These are phyloP conservation scores for Trichoderma semiorbis DNA, from an alignment of 2,329 filamentous ascomycete species.

Conservation along the genomic window DNA sequence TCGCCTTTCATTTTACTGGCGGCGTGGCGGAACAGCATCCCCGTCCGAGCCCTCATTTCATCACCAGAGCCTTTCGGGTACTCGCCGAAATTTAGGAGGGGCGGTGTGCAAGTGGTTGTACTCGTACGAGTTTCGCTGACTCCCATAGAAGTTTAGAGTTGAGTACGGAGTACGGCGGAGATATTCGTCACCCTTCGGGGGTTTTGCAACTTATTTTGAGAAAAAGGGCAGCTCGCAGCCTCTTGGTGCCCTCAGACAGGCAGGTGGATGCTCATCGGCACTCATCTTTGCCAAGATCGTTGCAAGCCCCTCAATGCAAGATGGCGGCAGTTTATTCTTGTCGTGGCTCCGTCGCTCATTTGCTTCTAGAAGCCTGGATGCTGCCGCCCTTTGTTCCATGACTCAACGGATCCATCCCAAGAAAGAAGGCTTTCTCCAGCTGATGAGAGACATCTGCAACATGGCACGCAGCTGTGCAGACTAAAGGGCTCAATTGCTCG, in stretches of 20 bases:
- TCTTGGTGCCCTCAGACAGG: not conserved
- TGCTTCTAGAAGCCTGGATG: not conserved
- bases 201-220: not conserved
- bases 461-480: not conserved
- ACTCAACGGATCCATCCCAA: not conserved
- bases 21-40: not conserved
- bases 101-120: not conserved
- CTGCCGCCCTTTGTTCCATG: not conserved
- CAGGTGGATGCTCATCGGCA: conserved; percentile 1
- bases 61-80: not conserved
- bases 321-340: not conserved
- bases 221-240: not conserved
- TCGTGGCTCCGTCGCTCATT: not conserved
- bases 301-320: not conserved
- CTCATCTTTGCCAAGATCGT: not conserved
- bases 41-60: conserved; percentile 2
- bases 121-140: not conserved
- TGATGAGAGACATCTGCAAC: not conserved
- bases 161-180: not conserved
- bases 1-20: not conserved
- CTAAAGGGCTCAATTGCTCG: not conserved
- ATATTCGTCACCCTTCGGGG: not conserved
- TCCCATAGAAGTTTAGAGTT: not conserved
- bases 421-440: not conserved
- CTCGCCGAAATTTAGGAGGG: conserved; percentile 7